phyloP scores from a whole-genome alignment of 2,329 filamentous ascomycete species.

The Rhytidhysteron rufulum region DNA sequence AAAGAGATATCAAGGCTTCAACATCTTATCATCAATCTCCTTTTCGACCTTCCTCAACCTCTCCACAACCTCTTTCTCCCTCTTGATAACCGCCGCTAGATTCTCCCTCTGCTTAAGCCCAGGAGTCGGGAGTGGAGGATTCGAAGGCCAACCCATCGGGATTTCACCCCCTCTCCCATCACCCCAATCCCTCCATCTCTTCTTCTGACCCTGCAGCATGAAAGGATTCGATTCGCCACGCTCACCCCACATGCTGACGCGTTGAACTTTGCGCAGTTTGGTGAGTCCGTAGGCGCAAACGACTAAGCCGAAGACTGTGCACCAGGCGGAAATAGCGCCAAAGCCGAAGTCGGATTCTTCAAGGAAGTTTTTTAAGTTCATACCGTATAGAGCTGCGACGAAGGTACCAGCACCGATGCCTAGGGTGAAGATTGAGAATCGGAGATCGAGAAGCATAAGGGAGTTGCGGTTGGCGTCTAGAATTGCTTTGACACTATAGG shows the following conservation, averaged over 20 bases:
- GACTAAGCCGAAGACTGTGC: constrained; percentile 67
- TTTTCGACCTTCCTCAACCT: background rate
- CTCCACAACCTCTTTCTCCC: background rate
- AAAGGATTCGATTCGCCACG: constrained; percentile 4
- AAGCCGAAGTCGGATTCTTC: constrained; percentile 92
- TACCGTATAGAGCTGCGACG: constrained; percentile 96
- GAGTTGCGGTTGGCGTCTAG: constrained; percentile 97
- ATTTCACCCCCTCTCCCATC: constrained; percentile 1
- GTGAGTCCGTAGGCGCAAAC: constrained; percentile 81
- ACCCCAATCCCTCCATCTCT: constrained; percentile 5
- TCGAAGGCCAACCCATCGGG: background rate
- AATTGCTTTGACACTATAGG: constrained; percentile 82
- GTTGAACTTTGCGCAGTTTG: constrained; percentile 80
- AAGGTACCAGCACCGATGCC: constrained; percentile 95
- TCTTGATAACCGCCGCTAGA: background rate
- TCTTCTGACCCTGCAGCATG: background rate
- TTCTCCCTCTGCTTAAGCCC: background rate
- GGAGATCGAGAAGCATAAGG: constrained; percentile 94
- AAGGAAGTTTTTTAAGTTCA: constrained; percentile 98
- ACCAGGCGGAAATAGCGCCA: constrained; percentile 66
- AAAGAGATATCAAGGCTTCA: background rate
- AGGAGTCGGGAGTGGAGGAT: constrained; percentile 2
- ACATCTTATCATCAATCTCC: background rate
- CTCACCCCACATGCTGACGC: constrained; percentile 80
- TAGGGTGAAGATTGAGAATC: constrained; percentile 91